phyloP scores from a whole-genome alignment of 1,284 basidiomycete species.

The Mycosarcoma maydis region DNA sequence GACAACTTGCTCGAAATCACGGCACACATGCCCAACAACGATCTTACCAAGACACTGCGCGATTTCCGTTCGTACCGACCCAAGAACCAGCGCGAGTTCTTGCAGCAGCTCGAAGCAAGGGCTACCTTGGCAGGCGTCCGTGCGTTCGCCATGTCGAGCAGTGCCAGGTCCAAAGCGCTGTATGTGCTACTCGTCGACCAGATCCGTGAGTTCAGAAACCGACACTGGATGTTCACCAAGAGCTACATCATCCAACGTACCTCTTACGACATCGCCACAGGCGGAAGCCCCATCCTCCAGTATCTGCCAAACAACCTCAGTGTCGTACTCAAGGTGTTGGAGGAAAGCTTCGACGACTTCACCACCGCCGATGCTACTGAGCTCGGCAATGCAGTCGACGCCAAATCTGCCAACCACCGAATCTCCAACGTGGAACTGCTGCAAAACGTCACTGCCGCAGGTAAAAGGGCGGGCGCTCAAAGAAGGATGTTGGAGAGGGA shows the following conservation, averaged over 20 bases:
- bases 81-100: slow-evolving; percentile 53
- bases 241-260: slow-evolving; percentile 61
- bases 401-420: slow-evolving; percentile 4
- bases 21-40: slow-evolving; percentile 58
- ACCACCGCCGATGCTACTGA: slow-evolving; percentile 16
- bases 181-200: slow-evolving; percentile 63
- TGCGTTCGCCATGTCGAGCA: slow-evolving; percentile 40
- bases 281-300: slow-evolving; percentile 58
- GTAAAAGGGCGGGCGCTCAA: slow-evolving; percentile 46
- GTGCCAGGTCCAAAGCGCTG: slow-evolving; percentile 45
- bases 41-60: slow-evolving; percentile 59
- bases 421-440: slow-evolving; percentile 41
- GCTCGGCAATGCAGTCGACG: slow-evolving; percentile 8
- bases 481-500: slow-evolving; percentile 50
- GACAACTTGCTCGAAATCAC: slow-evolving; percentile 66
- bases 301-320: slow-evolving; percentile 64
- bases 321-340: slow-evolving; percentile 50
- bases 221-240: slow-evolving; percentile 63
- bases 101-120: slow-evolving; percentile 54
- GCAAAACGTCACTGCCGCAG: slow-evolving; percentile 37
- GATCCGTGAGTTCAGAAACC: slow-evolving; percentile 59
- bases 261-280: slow-evolving; percentile 60
- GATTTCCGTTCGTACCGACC: slow-evolving; percentile 64
- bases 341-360: slow-evolving; percentile 46
- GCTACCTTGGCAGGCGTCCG: slow-evolving; percentile 44